Base-by-base conservation (phyloP, 1,284 basidiomycete species). In the Ceratobasidium sp. region DNA sequence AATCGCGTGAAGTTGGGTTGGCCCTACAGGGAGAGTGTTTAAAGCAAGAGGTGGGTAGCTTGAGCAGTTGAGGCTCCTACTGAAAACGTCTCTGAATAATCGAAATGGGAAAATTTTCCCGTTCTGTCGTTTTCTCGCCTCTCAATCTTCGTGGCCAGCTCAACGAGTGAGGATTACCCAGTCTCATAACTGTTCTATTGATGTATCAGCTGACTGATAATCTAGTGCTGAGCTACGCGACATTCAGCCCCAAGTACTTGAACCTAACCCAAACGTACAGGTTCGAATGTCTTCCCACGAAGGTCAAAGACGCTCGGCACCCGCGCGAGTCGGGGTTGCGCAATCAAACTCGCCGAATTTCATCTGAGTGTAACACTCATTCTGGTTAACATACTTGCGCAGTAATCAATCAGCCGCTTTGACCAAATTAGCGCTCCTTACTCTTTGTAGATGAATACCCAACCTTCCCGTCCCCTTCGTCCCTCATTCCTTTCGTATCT, bases 141-240 rank as follows among this genome's bases (percentile, higher is more conserved):
- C 17, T 20, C n/a, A 12, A 56, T 23, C 12, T 10, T 84, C 83
- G 5, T 12, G 52, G 52, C 6, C 52, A 56, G 23, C 20, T 26
- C n/a, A 23, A 7, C 20, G n/a, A 23, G 52, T 56, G 23, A 23
- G 52, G 12, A 56, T 23, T 6, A 23, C 6, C 23, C 52, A 9
- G 10, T 10, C 23, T 7, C 23, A 4, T 23, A 56, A 56, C n/a
- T 10, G 23, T 23, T 23, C 20, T 23, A 6, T 5, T 20, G n/a
- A 26, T 26, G n/a, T 23, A 17, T 23, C 3, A 23, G 10, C 23
- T 56, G 3, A 56, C 52, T 20, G n/a, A 56, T 26, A 10, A 23
- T 56, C n/a, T 26, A 56, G 52, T 26, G 52, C n/a, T 48, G 46
- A 6, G 9, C 52, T 23, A 9, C n/a, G 6, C 23, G 20, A 23